Evolutionary conservation across 2,329 filamentous ascomycete species (phyloP).

Genomic region (Cladosporium oxysporum): DNA sequence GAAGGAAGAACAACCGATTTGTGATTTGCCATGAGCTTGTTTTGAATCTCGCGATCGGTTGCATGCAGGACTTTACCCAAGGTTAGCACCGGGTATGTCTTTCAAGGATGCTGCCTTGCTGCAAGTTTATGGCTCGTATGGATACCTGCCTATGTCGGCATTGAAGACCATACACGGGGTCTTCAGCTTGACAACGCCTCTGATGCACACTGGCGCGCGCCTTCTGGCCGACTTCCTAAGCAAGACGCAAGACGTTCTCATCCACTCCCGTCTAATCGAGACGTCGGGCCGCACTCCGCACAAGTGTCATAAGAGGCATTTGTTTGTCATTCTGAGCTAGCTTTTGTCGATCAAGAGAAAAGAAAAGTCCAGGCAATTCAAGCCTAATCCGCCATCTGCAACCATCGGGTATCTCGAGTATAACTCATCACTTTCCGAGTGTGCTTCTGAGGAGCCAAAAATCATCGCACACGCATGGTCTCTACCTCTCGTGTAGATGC

Average conservation of each 20-base stretch:
- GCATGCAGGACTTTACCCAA: background rate
- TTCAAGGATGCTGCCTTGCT: background rate
- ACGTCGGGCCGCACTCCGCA: background rate
- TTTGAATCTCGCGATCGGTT: background rate
- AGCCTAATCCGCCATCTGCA: conserved; percentile 14
- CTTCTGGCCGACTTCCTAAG: background rate
- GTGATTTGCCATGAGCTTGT: background rate
- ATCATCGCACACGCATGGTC: conserved; percentile 19
- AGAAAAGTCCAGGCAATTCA: conserved; percentile 8
- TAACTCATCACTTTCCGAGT: conserved; percentile 17
- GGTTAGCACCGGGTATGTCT: background rate
- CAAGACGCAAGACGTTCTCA: background rate
- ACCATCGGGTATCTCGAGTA: conserved; percentile 19
- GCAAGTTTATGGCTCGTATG: too few relatives aligned
- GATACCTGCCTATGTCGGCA: background rate
- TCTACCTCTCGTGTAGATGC: conserved; percentile 13
- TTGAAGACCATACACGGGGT: background rate
- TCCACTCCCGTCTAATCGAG: background rate
- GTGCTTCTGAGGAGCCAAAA: conserved; percentile 20
- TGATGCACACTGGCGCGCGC: background rate
- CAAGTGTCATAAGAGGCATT: background rate
- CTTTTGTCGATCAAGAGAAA: conserved; percentile 11
- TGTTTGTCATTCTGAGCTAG: conserved; percentile 19
- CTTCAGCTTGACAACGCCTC: background rate
- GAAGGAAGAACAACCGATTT: background rate